Conservation (phyloP, 305 asterid genomes). For the Salvia sclarea region DNA sequence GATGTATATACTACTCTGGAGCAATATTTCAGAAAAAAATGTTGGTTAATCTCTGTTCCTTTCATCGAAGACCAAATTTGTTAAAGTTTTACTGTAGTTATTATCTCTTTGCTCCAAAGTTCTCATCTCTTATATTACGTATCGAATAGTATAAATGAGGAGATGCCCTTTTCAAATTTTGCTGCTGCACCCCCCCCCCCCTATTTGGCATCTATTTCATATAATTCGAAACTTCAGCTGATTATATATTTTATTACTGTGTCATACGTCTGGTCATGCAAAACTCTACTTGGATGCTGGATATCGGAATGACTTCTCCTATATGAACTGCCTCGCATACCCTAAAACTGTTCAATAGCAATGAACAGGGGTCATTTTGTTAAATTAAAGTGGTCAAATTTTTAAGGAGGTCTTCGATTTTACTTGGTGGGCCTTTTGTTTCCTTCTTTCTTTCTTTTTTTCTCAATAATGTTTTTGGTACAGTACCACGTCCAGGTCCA, state of each 20-base stretch:
- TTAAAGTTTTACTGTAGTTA: too few relatives aligned
- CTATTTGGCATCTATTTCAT: not conserved
- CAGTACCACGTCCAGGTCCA: not conserved
- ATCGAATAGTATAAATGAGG: too few relatives aligned
- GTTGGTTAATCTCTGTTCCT: not conserved
- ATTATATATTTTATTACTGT: not conserved
- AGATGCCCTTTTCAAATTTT: not conserved
- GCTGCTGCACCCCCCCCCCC: not conserved
- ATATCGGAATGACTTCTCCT: too few relatives aligned
- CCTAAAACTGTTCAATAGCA: not conserved
- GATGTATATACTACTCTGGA: not conserved
- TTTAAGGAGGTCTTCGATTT: not conserved
- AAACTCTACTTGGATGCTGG: not conserved
- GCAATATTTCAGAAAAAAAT: not conserved
- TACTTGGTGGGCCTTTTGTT: not conserved
- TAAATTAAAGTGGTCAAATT: not conserved
- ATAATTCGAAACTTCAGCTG: not conserved
- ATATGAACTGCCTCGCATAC: not conserved
- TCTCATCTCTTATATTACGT: too few relatives aligned
- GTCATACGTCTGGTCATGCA: not conserved
- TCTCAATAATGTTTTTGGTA: not conserved
- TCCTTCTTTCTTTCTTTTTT: too few relatives aligned
- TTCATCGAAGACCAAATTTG: not conserved
- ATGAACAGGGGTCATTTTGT: not conserved
- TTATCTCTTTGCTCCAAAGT: constrained; percentile 7